Evolutionary conservation across 2,329 filamentous ascomycete species (phyloP), one percentile per base, ranked within the genome.

Genomic region (Neonectria coccinea): DNA sequence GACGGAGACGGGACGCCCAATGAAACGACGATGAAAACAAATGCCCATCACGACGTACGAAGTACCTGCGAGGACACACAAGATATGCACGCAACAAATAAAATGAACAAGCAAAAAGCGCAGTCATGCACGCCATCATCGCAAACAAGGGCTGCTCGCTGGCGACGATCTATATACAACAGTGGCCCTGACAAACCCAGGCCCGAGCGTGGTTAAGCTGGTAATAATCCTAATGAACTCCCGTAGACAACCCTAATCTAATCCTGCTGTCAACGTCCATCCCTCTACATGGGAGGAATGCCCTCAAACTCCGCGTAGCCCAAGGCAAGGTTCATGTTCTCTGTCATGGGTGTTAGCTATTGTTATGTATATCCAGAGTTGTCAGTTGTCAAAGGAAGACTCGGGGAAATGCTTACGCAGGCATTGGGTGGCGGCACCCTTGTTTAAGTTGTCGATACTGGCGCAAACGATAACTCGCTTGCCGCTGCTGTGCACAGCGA

Each of bases 351-450:
- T 14, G 52, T 97, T 85, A 96, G 89, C 90, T 45, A 22, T 25
- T 76, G 68, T 11, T 22, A n/a, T 20, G 18, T 10, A 33, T 20
- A n/a, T 20, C 22, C 4, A 12, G 10, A 44, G 11, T 44, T 10
- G 6, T 97, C 97, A n/a, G 11, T 44, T 10, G 6, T 97, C 97
- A n/a, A 93, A 93, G 83, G 73, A 75, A 5, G 70, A 71, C 6
- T 66, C 70, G n/a, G 9, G 16, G 8, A 16, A 63, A 60, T 55
- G 90, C 91, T 86, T 86, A 93, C 91, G 94, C 78, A 97, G 81
- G 82, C 94, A 97, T 79, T 97, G 94, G 11, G 94, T 97, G 7
- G 92, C 92, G 58, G 94, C 94, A 65, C 94, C 94, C 88, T 97
- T 97, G 73, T 96, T 85, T 71, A 97, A 82, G 80, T 97, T 97